phyloP scores from a whole-genome alignment of 1,139 yeast species.

The Zygotorulaspora mrakii region DNA sequence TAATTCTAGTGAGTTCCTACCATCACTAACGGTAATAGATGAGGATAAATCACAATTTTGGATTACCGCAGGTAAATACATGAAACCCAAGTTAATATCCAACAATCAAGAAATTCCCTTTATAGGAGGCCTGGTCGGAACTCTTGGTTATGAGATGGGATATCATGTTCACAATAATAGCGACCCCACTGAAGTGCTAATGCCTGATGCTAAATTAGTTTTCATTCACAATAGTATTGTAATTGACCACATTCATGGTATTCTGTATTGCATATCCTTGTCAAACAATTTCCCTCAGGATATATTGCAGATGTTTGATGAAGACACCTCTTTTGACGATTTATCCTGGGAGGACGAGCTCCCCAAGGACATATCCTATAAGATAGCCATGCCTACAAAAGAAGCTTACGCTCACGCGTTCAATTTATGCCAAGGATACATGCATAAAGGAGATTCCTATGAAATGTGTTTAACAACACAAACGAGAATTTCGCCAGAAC shows the following conservation, averaged over 20 bases:
- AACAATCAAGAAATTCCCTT: constrained; percentile 53
- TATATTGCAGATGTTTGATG: constrained; percentile 7
- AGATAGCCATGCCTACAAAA: constrained; percentile 50
- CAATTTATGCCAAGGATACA: constrained; percentile 58
- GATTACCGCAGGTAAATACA: constrained; percentile 45
- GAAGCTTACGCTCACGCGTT: constrained; percentile 55
- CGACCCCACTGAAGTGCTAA: constrained; percentile 33
- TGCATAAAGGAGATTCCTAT: constrained; percentile 85
- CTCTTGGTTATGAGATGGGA: constrained; percentile 84
- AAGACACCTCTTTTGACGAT: constrained; percentile 5
- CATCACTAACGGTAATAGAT: constrained; percentile 15
- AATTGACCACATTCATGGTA: constrained; percentile 46
- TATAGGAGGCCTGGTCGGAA: constrained; percentile 84
- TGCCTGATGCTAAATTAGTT: constrained; percentile 74
- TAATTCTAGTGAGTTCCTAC: not conserved
- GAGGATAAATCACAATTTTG: constrained; percentile 32
- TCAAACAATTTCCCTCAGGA: constrained; percentile 30
- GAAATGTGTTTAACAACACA: constrained; percentile 87
- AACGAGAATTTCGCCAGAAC: constrained; percentile 55
- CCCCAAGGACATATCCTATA: constrained; percentile 24
- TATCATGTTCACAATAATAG: constrained; percentile 39
- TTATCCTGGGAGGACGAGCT: constrained; percentile 22
- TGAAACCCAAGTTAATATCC: constrained; percentile 39
- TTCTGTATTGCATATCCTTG: constrained; percentile 56
- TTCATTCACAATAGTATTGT: constrained; percentile 65